A percentile compares a stretch with the other conserved stretches of the same genome.
These are phyloP conservation scores for Xerocomus amazonicus DNA, from an alignment of 1,284 basidiomycete genomes.

Conservation along the genomic window DNA sequence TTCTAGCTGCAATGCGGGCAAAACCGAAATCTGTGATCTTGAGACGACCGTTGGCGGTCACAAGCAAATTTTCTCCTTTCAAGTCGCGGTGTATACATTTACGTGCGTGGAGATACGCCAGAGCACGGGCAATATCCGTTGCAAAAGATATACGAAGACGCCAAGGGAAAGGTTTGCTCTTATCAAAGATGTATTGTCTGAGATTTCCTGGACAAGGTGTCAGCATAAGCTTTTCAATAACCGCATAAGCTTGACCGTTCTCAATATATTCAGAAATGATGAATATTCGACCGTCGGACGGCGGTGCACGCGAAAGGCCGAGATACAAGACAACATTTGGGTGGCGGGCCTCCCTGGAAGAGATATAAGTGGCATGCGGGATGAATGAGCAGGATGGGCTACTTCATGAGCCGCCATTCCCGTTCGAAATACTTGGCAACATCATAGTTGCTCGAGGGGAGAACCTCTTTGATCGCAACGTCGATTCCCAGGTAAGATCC, in stretches of 20 bases:
- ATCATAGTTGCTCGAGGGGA: slow-evolving; percentile 86
- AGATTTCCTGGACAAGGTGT: slow-evolving; percentile 56
- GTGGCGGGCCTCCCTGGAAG: slow-evolving; percentile 70
- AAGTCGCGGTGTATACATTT: slow-evolving; percentile 87
- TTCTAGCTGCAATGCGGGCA: slow-evolving; percentile 88
- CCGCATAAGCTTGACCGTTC: slow-evolving; percentile 43
- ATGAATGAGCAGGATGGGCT: slow-evolving; percentile 5
- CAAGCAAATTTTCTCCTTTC: slow-evolving; percentile 96
- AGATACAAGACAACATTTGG: slow-evolving; percentile 95
- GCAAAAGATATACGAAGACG: slow-evolving; percentile 89
- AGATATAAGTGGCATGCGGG: slow-evolving; percentile 7
- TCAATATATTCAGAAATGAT: slow-evolving; percentile 90
- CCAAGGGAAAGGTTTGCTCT: slow-evolving; percentile 82
- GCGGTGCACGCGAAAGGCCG: slow-evolving; percentile 85
- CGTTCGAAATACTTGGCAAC: slow-evolving; percentile 97
- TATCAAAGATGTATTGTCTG: slow-evolving; percentile 82
- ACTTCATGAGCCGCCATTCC: slow-evolving; percentile 96
- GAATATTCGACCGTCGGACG: slow-evolving; percentile 79
- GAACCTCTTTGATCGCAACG: slow-evolving; percentile 94
- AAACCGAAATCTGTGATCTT: slow-evolving; percentile 98
- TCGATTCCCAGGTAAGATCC: slow-evolving; percentile 92
- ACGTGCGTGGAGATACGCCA: slow-evolving; percentile 96
- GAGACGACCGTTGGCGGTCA: slow-evolving; percentile 88
- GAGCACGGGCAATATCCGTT: slow-evolving; percentile 87
- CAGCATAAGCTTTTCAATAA: slow-evolving; percentile 1